Evolutionary conservation across 768 basidiomycete genomes (phyloP), one percentile per base, ranked within the genome.

Genomic region (Boletus pseudo-olivaceus): DNA sequence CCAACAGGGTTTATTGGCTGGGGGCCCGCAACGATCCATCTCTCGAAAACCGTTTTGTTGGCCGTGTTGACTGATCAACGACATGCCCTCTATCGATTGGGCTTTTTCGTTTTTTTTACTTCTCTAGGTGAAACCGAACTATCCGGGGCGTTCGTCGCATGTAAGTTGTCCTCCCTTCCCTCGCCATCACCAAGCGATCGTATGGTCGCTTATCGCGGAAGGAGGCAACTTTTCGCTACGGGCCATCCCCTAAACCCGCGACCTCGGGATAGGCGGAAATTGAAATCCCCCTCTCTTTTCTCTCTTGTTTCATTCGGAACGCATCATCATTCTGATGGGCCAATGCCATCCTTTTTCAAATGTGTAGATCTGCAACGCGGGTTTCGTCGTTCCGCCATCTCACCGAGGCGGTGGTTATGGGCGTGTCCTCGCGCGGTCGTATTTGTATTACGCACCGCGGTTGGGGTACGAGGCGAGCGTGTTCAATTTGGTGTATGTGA

Each of bases 401-500:
- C 82, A 84, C 32, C 79, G 91, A 26, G 83, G 83, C 3, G 72
- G 75, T 34, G 84, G 87, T 30, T 82, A 87, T 62, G 94, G 93
- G 17, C 72, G 73, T 39, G 74, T 81, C 7, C 80, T 98, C 35
- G 93, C 88, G 4, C 79, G 78, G 55, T 90, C 90, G 3, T 97
- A 83, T 71, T 72, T 95, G 19, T 73, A 88, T 67, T 92, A 91
- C 63, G 95, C 82, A 2, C 95, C 93, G 0, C 75, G 72, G 35
- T 73, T 94, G 23, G 92, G 90, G 33, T 88, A 88, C 72, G 75
- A 81, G 60, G 86, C 81, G 5, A 89, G 86, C 65, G 83, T 96
- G 26, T 96, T 97, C 77, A 96, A 97, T 68, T 79, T 97, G 40
- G 93, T 97, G 35, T 96, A 89, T 69, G 82, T 84, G 26, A 91